Base-by-base conservation (phyloP, 148 eudicot genomes). In the Limonium bicolor region DNA sequence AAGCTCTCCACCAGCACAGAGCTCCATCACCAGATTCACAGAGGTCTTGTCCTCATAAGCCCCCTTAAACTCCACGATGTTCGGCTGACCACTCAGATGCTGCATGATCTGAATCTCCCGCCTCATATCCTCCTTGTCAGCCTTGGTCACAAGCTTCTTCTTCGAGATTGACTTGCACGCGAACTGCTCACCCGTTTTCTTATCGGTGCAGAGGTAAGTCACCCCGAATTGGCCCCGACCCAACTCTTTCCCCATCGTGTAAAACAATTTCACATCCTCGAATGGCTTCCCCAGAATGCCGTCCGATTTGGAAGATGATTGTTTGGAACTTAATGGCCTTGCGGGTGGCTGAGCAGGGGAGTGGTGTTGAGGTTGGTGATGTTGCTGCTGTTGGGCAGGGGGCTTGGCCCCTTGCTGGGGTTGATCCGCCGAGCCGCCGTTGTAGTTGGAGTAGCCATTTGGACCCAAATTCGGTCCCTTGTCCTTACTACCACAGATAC, bases 161-260 rank as follows among this genome's bases (percentile, higher is more conserved):
- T 83, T 83, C 0, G 94, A 72, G 36, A 83, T 83, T 13, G 81
- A 78, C 27, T 83, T 83, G 38, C 94, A 83, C 28, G 94, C 94
- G 50, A 58, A 76, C 26, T 76, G 66, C 8, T 51, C 46, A 8
- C 84, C 74, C 13, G 69, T 70, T 0, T 26, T 46, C 19, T 55
- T 60, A 13, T 73, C 71, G 14, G 66, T 65, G 35, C 85, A 70
- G 21, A 70, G 65, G 59, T 76, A 60, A 0, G 88, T 79, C 0
- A 82, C 74, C 25, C 82, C 83, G 61, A 82, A 86, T 55, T 78
- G 84, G 26, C 94, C 94, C 36, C 94, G 55, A n/a, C 94, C 94
- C 53, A 83, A 27, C 59, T 83, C 94, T 41, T 69, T 79, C 5
- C 94, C 78, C 27, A 72, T 27, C 6, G 65, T 54, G 55, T 82